Percentiles rank a stretch among this genome's conserved stretches.
phyloP scores from a whole-genome alignment of 805 yeast genomes.

The Candida hungchunana region DNA sequence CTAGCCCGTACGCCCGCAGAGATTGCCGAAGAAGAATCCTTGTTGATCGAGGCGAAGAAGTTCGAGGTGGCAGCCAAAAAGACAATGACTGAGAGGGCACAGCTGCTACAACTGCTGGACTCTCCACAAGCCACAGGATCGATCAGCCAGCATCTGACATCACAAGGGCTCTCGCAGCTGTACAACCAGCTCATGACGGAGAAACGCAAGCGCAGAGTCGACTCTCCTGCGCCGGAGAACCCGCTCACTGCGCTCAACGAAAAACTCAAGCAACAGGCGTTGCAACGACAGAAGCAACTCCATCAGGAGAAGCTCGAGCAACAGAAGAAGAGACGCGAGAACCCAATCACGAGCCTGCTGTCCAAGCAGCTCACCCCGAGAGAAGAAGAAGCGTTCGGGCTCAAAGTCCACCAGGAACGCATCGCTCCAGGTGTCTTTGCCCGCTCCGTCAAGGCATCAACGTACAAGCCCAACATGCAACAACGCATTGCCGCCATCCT shows the following conservation, averaged over 20 bases:
- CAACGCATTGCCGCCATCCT: slow-evolving; percentile 55
- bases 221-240: slow-evolving; percentile 37
- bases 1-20: slow-evolving; percentile 90
- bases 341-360: slow-evolving; percentile 35
- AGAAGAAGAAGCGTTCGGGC: slow-evolving; percentile 83
- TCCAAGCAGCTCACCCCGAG: slow-evolving; percentile 51
- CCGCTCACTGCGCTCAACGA: slow-evolving; percentile 41
- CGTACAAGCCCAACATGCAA: slow-evolving; percentile 74
- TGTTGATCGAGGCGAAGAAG: slow-evolving; percentile 87
- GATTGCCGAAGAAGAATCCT: slow-evolving; percentile 94
- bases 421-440: slow-evolving; percentile 68
- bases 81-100: slow-evolving; percentile 77
- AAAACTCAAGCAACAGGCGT: slow-evolving; percentile 28
- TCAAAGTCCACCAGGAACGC: slow-evolving; percentile 71
- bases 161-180: slow-evolving; percentile 85
- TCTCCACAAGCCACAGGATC: slow-evolving; percentile 79
- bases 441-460: slow-evolving; percentile 73
- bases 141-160: slow-evolving; percentile 70
- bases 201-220: slow-evolving; percentile 49
- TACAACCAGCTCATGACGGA: slow-evolving; percentile 75
- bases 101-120: slow-evolving; percentile 72
- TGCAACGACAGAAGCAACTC: slow-evolving; percentile 23
- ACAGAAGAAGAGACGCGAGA: slow-evolving; percentile 20
- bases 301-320: slow-evolving; percentile 23
- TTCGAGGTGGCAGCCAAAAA: slow-evolving; percentile 91